Evolutionary conservation across 2,329 filamentous ascomycete species (phyloP).

Genomic region (Colletotrichum sp.): DNA sequence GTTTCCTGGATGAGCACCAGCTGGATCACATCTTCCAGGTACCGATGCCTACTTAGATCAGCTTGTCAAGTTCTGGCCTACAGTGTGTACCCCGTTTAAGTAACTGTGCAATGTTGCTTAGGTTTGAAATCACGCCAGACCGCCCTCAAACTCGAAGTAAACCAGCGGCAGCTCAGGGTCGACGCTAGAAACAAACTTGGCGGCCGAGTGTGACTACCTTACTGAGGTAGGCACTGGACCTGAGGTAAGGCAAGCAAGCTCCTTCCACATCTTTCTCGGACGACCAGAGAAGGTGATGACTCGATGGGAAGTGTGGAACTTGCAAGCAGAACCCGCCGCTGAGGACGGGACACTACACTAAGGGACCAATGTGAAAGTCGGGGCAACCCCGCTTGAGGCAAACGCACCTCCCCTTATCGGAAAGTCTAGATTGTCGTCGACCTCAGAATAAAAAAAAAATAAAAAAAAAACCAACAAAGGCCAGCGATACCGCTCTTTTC

Average conservation of each 20-base stretch:
- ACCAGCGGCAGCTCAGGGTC: not conserved
- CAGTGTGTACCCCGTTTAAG: not conserved
- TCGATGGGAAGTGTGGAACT: not conserved
- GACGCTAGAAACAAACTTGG: not conserved
- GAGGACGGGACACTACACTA: not conserved
- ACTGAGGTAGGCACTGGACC: not conserved
- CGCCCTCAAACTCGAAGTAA: not conserved
- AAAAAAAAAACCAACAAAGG: not conserved
- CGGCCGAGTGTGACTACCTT: not conserved
- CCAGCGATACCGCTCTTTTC: slow-evolving; percentile 15
- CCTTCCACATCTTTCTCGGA: not conserved
- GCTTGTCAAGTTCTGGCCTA: not conserved
- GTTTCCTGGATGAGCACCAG: not conserved
- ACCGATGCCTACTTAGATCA: not conserved
- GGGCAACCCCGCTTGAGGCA: slow-evolving; percentile 21
- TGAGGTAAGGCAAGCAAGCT: not conserved
- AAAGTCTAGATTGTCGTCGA: slow-evolving; percentile 21
- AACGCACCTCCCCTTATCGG: slow-evolving; percentile 19
- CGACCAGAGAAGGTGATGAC: not conserved
- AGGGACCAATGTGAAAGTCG: not conserved
- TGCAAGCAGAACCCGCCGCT: not conserved
- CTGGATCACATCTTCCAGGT: not conserved
- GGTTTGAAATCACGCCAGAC: not conserved
- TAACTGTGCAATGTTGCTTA: not conserved
- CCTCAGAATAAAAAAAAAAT: not conserved